Evolutionary conservation across 257 asterid genomes (phyloP).

Genomic region (Ajuga chamaepitys): DNA sequence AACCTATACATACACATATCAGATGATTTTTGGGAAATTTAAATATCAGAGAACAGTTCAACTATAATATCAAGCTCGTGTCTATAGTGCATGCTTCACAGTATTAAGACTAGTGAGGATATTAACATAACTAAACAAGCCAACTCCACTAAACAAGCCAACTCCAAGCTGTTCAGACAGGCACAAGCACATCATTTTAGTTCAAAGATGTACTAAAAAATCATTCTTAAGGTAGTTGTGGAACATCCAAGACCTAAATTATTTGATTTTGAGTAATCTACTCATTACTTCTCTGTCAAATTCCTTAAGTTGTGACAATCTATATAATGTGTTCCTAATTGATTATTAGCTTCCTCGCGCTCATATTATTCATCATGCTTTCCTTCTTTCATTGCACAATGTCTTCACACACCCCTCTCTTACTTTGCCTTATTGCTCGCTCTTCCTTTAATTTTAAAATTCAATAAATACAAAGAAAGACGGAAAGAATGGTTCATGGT

Average conservation of each 20-base stretch:
- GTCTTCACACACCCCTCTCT: no score
- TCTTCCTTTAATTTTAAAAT: no score
- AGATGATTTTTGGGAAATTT: neutral
- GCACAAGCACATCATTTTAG: neutral
- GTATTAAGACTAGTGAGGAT: neutral
- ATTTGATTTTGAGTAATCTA: neutral
- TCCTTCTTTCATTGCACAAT: no score
- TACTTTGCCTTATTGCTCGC: no score
- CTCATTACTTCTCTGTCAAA: neutral
- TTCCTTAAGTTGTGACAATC: no score
- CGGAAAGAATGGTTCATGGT: neutral
- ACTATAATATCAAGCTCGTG: neutral
- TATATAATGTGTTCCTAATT: neutral
- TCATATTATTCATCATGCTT: neutral
- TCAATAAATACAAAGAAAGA: neutral
- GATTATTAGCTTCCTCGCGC: neutral
- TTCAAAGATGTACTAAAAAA: neutral
- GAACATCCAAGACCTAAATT: neutral
- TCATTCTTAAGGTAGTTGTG: neutral
- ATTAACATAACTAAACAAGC: neutral
- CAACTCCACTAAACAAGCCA: neutral
- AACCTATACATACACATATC: constrained; percentile 35
- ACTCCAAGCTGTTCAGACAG: neutral
- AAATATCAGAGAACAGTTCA: neutral
- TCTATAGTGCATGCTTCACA: neutral